These are phyloP conservation scores for Podospora comata DNA, from an alignment of 495 filamentous ascomycete species.

Conservation along the genomic window DNA sequence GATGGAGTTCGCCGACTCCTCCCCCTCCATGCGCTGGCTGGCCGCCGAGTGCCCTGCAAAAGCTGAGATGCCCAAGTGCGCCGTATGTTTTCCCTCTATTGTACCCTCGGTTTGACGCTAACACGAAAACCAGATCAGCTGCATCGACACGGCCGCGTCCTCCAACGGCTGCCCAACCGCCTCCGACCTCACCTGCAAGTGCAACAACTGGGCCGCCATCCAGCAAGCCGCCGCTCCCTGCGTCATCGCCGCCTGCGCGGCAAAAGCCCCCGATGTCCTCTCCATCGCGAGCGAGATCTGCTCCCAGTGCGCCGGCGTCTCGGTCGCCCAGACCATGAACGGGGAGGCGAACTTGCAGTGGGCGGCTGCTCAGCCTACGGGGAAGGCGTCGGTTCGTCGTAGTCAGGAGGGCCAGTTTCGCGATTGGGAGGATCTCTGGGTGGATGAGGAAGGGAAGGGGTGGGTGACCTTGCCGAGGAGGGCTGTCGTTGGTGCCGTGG, in stretches of 20 bases:
- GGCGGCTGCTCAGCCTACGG: neutral
- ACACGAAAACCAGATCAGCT: neutral
- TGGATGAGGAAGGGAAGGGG: neutral
- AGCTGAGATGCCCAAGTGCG: neutral
- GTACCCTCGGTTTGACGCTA: neutral
- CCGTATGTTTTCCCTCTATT: neutral
- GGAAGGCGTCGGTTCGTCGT: too few species aligned
- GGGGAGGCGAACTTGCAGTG: neutral
- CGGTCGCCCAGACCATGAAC: neutral
- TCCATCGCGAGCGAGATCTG: neutral
- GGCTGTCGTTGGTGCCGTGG: neutral
- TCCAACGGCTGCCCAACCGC: neutral
- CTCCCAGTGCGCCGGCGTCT: neutral
- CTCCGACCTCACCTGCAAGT: neutral
- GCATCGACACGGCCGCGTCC: neutral
- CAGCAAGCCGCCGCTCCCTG: neutral
- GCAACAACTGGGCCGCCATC: neutral
- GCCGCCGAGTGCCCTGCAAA: neutral
- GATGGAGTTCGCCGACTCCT: neutral
- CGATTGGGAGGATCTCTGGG: neutral
- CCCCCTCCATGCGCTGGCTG: neutral
- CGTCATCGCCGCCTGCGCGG: neutral
- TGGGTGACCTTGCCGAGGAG: neutral
- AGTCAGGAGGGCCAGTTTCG: too few species aligned
- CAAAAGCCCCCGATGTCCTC: neutral